Base-by-base conservation (phyloP, 2,329 filamentous ascomycete species). In the Xylaria sp. region DNA sequence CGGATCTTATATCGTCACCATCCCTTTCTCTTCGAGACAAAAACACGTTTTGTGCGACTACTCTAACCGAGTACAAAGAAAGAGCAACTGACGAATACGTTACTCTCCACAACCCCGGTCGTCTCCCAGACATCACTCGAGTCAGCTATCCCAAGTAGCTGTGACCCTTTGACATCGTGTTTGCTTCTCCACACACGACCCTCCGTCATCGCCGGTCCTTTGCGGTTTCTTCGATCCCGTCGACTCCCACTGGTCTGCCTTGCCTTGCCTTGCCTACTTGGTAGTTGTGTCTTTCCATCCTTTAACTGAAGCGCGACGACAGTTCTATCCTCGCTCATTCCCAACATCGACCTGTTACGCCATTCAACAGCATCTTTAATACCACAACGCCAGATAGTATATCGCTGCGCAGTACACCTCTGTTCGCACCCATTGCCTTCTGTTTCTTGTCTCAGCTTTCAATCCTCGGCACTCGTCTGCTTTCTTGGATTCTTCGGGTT, bases 391-490 rank as follows among this genome's bases (percentile, higher is more conserved):
- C 57, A 51, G 65, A 65, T 54, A 65, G 55, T 50, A 55, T 55
- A 57, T 57, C 23, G 40, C 55, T 65, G 53, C 61, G 63, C 59
- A 60, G 57, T 58, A 67, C 62, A 46, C 66, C 58, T 64, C 67
- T 63, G 66, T 60, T 63, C 60, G 60, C 66, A 64, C 66, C 66
- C 58, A 66, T 66, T 64, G 65, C 69, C 65, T 69, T 73, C 67
- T 69, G 67, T 71, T 74, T 73, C 70, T 73, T 73, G 71, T 72
- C 61, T 69, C 72, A 70, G 52, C 64, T 74, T 74, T 69, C 62
- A 61, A 68, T 58, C 63, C 45, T 55, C 60, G 68, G 64, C 65
- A 70, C 60, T 25, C 56, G 23, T 63, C 66, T 67, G 65, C 58
- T 66, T 73, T 74, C 67, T 71, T 69, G 69, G 71, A 69, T 71